These are phyloP conservation scores for Phytophthora ohioensis DNA, from an alignment of 352 stramenopile genomes.

Conservation along the genomic window DNA sequence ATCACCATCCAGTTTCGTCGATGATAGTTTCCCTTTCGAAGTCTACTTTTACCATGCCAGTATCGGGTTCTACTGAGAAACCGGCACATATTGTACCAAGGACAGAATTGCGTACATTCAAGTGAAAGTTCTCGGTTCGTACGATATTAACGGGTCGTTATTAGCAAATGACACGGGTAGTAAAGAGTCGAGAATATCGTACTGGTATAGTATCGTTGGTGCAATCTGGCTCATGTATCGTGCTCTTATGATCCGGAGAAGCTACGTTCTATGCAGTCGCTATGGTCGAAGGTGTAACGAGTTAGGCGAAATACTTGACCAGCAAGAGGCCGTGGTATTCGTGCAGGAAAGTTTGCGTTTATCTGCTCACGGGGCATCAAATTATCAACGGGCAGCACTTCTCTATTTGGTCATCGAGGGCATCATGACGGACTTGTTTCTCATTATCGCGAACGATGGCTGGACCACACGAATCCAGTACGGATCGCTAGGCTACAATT, in stretches of 20 bases:
- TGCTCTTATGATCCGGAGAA: constrained; percentile 18
- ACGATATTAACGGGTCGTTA: constrained; percentile 25
- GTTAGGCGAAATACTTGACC: constrained; percentile 2
- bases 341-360: constrained; percentile 29
- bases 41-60: constrained; percentile 42
- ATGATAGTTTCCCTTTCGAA: constrained; percentile 26
- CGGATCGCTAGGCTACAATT: constrained; percentile 37
- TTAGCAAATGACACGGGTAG: constrained; percentile 25
- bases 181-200: constrained; percentile 13
- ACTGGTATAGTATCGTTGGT: constrained; percentile 25
- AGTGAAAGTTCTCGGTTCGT: constrained; percentile 20
- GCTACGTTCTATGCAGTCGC: constrained; percentile 1
- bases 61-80: constrained; percentile 34
- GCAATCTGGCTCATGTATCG: constrained; percentile 27
- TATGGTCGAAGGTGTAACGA: constrained; percentile 17
- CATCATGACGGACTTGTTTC: constrained; percentile 31
- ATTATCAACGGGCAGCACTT: constrained; percentile 24
- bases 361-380: constrained; percentile 28
- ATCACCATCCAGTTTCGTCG: constrained; percentile 16
- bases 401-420: constrained; percentile 37
- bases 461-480: constrained; percentile 23
- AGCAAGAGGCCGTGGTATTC: constrained; percentile 19
- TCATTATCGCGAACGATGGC: constrained; percentile 33
- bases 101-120: constrained; percentile 20
- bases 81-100: constrained; percentile 26